These are phyloP conservation scores for Kuraishia floccosa DNA, from an alignment of 805 yeast genomes.

Conservation along the genomic window DNA sequence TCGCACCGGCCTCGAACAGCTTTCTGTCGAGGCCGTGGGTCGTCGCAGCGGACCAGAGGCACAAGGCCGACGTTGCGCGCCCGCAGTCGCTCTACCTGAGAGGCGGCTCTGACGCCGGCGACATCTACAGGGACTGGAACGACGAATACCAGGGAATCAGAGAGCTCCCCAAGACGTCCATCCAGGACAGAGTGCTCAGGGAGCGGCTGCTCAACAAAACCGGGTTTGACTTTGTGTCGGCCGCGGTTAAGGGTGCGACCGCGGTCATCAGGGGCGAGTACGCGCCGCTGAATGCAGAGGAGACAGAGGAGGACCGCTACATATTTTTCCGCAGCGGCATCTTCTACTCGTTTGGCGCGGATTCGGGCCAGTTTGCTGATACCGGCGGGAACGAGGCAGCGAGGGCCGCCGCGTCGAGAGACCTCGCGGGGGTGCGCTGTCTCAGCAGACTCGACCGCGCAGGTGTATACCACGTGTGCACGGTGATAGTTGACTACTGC, in stretches of 20 bases:
- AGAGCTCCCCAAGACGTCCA: constrained; percentile 49
- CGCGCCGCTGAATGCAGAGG: constrained; percentile 72
- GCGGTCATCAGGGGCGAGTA: constrained; percentile 65
- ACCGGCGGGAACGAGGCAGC: constrained; percentile 84
- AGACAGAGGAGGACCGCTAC: constrained; percentile 43
- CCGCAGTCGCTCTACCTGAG: constrained; percentile 42
- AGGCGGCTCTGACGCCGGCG: constrained; percentile 52
- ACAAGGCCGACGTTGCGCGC: constrained; percentile 45
- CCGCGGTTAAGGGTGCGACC: constrained; percentile 73
- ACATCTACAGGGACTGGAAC: constrained; percentile 67
- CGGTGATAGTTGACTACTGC: constrained; percentile 81
- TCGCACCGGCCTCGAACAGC: constrained; percentile 48
- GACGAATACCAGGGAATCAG: constrained; percentile 79
- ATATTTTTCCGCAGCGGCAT: constrained; percentile 75
- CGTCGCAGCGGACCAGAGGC: constrained; percentile 20
- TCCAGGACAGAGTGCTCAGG: constrained; percentile 60
- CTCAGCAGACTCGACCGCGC: constrained; percentile 54
- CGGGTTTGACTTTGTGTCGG: constrained; percentile 62
- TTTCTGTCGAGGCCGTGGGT: constrained; percentile 73
- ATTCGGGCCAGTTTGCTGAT: constrained; percentile 52
- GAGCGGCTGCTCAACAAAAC: constrained; percentile 68
- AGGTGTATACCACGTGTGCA: constrained; percentile 61
- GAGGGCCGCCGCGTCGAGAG: constrained; percentile 68
- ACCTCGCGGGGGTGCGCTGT: constrained; percentile 58
- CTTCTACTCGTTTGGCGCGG: constrained; percentile 74